Base-by-base conservation (phyloP, 75 land plant genomes). In the Pinus albicaulis region DNA sequence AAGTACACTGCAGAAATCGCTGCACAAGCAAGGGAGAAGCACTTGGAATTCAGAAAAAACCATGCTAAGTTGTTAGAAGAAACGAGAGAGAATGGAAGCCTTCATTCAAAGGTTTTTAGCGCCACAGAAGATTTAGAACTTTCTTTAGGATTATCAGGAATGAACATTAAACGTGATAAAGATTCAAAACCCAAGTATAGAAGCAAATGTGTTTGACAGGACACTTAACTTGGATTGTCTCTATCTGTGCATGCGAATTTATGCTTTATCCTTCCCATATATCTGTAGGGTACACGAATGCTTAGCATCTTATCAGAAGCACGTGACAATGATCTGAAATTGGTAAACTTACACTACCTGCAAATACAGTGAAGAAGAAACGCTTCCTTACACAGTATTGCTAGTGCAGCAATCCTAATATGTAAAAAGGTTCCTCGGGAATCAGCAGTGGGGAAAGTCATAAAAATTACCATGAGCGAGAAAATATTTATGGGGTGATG, bases 31-130 rank as follows among this genome's bases (percentile, higher is more conserved):
- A 82, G 65, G 68, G 24, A 75, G 36, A 92, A 74, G 76, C 99
- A 97, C 74, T 25, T 77, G 41, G 98, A 94, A 5, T 97, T 94
- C 78, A 94, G 73, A 74, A 87, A 87, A 75, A 97, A 93, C 69
- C 99, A 97, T 84, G 63, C 86, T 11, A 91, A 94, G 76, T 82
- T 96, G 88, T 78, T 91, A 25, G 95, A 94, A 78, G 99, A 93
- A 66, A 68, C 22, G 20, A 71, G 76, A 59, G 88, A 83, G 48
- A 82, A 60, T 55, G 90, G 91, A 23, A 96, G 86, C 63, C 88
- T 96, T 56, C 97, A 87, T 76, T 81, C 91, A 24, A 80, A 90
- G 3, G 94, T 96, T 25, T 96, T 96, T 57, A 69, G 85, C 57
- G 86, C 93, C 3, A 64, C 80, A 7, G 91, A 83, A 14, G 11